Conservation (phyloP, 2,329 filamentous ascomycete genomes). For the Scolecobasidium constrictum region DNA sequence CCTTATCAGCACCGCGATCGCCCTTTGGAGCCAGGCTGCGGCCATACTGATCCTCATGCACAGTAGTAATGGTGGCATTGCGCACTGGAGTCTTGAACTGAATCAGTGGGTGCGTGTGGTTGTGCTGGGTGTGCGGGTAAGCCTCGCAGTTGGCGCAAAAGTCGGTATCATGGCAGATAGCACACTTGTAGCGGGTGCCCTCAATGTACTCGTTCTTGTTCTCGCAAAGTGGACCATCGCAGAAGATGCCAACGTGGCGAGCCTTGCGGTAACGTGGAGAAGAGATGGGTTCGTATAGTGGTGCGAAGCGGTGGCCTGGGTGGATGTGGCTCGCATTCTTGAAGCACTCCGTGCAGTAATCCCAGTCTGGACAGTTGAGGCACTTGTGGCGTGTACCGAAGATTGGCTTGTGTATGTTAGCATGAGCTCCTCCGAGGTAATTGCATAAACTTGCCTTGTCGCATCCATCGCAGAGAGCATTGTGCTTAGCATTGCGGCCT, state of each 20-base stretch:
- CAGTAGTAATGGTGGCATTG: constrained; percentile 75
- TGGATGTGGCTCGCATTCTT: constrained; percentile 58
- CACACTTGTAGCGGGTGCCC: constrained; percentile 91
- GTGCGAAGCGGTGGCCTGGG: constrained; percentile 75
- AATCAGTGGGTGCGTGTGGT: constrained; percentile 91
- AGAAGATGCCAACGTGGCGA: constrained; percentile 78
- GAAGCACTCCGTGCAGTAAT: constrained; percentile 76
- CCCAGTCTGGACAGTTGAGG: constrained; percentile 92
- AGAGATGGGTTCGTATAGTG: constrained; percentile 65
- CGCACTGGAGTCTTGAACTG: constrained; percentile 93
- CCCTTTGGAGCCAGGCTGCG: constrained; percentile 59
- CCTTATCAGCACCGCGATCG: constrained; percentile 47
- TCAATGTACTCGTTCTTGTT: constrained; percentile 54
- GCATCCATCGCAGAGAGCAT: constrained; percentile 90
- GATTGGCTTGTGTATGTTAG: constrained; percentile 49
- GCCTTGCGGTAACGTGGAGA: constrained; percentile 31
- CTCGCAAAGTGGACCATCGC: constrained; percentile 83
- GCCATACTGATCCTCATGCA: constrained; percentile 63
- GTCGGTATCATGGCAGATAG: constrained; percentile 87
- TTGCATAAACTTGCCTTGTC: constrained; percentile 45
- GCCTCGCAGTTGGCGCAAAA: constrained; percentile 94
- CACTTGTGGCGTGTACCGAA: constrained; percentile 91
- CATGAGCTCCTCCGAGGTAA: neutral
- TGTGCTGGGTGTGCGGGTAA: constrained; percentile 72
- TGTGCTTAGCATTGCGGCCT: constrained; percentile 72